These are phyloP conservation scores for Lycium ferocissimum DNA, from an alignment of 257 asterid species.

Conservation along the genomic window DNA sequence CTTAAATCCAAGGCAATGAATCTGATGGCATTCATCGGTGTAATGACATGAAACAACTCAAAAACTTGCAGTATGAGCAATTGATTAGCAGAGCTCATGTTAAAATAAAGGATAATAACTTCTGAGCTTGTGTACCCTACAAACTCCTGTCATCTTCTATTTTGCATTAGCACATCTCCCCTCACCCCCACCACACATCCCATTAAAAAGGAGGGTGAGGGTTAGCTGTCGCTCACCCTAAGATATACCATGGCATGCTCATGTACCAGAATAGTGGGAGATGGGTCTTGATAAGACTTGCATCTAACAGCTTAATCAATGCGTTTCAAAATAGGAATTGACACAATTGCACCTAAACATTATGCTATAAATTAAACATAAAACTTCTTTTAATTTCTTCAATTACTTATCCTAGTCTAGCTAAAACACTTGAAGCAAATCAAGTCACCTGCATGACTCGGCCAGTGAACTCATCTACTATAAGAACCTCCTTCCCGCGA, in stretches of 20 bases:
- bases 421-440: constrained; percentile 25
- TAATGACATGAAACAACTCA: neutral
- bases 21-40: neutral
- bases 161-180: neutral
- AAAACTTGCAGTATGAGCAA: constrained; percentile 12
- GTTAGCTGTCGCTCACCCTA: neutral
- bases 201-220: neutral
- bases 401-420: neutral
- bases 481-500: constrained; percentile 92
- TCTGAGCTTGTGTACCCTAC: neutral
- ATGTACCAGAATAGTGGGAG: constrained; percentile 10
- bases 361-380: neutral
- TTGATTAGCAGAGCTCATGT: neutral
- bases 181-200: neutral
- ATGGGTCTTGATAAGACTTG: neutral
- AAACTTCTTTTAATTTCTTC: constrained; percentile 19
- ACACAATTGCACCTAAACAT: neutral
- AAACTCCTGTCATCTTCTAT: constrained; percentile 16
- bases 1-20: neutral
- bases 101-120: neutral
- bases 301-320: neutral
- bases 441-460: constrained; percentile 95
- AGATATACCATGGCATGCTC: constrained; percentile 6
- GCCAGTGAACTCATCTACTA: constrained; percentile 98
- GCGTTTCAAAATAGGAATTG: neutral